Conservation (phyloP, 2,329 filamentous ascomycete species). For the Ophiostoma himal-ulmi region DNA sequence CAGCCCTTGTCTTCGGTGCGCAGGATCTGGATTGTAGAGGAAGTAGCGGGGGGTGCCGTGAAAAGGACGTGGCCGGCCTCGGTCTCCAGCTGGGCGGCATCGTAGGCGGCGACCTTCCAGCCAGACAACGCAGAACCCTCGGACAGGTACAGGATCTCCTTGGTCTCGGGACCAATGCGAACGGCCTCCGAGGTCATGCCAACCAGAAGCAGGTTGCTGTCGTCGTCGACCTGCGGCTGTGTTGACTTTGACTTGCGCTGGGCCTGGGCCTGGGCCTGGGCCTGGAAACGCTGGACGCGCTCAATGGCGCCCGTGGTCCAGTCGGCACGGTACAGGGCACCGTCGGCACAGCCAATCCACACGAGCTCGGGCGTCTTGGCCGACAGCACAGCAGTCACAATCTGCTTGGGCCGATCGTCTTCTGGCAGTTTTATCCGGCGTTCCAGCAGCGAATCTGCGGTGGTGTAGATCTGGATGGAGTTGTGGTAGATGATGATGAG, state of each 20-base stretch:
- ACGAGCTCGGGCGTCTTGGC: constrained; percentile 42
- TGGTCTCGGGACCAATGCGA: constrained; percentile 32
- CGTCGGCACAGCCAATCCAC: constrained; percentile 57
- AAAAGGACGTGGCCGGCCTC: constrained; percentile 22
- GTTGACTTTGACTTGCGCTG: not conserved
- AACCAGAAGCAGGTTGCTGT: constrained; percentile 33
- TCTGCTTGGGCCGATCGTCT: constrained; percentile 31
- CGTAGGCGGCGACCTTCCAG: constrained; percentile 45
- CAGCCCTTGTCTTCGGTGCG: constrained; percentile 48
- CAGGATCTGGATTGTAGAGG: constrained; percentile 36
- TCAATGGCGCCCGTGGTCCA: constrained; percentile 46
- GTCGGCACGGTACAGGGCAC: constrained; percentile 51
- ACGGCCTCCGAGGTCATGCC: constrained; percentile 42
- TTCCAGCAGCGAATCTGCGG: constrained; percentile 72
- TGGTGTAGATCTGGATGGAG: constrained; percentile 74
- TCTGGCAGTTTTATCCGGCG: constrained; percentile 58
- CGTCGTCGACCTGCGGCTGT: constrained; percentile 26
- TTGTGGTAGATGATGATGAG: constrained; percentile 69
- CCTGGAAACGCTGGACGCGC: constrained; percentile 36
- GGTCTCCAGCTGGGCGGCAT: constrained; percentile 19
- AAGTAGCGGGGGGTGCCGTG: constrained; percentile 13
- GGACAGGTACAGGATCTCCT: constrained; percentile 46
- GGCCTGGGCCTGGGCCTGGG: too few relatives aligned
- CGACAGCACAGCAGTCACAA: constrained; percentile 40
- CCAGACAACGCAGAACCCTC: constrained; percentile 40